Percentiles rank a stretch among this genome's conserved stretches.
Evolutionary conservation across 1,139 yeast genomes (phyloP).

Genomic region (Candida dubliniensis): DNA sequence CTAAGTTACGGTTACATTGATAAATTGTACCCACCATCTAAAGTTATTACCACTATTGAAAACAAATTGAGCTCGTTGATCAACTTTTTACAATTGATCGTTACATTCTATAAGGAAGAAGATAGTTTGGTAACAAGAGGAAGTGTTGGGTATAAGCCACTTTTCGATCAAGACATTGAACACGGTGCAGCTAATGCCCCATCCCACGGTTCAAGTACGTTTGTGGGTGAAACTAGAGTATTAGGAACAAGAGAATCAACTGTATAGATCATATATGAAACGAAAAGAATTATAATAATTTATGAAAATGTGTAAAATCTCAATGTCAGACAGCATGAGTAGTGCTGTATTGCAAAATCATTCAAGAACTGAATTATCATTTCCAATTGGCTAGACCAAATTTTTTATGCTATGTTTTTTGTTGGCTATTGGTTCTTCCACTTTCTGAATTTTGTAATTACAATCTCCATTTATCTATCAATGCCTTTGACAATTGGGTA

Average conservation of each 20-base stretch:
- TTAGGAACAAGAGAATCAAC: conserved; percentile 11
- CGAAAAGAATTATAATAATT: background rate
- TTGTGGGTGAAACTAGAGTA: conserved; percentile 10
- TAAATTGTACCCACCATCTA: conserved; percentile 64
- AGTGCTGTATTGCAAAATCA: too few species aligned
- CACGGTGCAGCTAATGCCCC: background rate
- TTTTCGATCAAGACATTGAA: conserved; percentile 30
- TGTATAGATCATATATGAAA: background rate
- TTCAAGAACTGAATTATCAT: too few species aligned
- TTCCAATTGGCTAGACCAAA: too few species aligned
- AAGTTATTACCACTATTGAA: conserved; percentile 68
- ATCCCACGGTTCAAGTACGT: background rate
- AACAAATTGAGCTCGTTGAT: conserved; percentile 50
- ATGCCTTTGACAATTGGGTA: too few species aligned
- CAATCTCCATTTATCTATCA: too few species aligned
- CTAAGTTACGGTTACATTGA: conserved; percentile 60
- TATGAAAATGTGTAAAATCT: too few species aligned
- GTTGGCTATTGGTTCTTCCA: too few species aligned
- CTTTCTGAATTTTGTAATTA: too few species aligned
- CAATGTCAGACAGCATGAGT: too few species aligned
- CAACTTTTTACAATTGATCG: conserved; percentile 51
- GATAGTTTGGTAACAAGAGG: conserved; percentile 50
- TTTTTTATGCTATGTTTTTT: too few species aligned
- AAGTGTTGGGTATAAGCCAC: conserved; percentile 36
- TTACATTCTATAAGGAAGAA: conserved; percentile 56